phyloP scores from a whole-genome alignment of 805 yeast species.

The Spathaspora arborariae region DNA sequence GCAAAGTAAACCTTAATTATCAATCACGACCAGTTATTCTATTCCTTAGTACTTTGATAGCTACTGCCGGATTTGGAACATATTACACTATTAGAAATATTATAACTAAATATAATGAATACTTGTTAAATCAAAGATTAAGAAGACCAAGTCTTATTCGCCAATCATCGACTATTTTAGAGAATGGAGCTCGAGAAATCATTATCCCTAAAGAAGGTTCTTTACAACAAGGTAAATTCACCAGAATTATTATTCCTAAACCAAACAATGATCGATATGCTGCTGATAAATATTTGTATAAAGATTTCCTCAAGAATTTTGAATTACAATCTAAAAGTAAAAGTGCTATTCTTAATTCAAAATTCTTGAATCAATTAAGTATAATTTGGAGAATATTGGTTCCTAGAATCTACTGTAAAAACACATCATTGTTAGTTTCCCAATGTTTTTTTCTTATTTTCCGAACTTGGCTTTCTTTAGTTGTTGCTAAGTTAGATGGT shows the following conservation, averaged over 20 bases:
- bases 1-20: constrained; percentile 36
- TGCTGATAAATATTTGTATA: constrained; percentile 52
- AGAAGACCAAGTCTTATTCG: constrained; percentile 36
- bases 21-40: constrained; percentile 40
- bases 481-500: constrained; percentile 88
- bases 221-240: constrained; percentile 19
- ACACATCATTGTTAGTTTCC: constrained; percentile 58
- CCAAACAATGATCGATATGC: constrained; percentile 50
- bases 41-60: constrained; percentile 35
- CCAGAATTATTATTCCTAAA: constrained; percentile 42
- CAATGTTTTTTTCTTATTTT: constrained; percentile 73
- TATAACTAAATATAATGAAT: constrained; percentile 28
- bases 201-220: constrained; percentile 35
- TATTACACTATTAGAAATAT: constrained; percentile 28
- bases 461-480: constrained; percentile 81
- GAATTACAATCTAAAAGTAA: constrained; percentile 6
- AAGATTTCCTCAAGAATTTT: constrained; percentile 35
- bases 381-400: constrained; percentile 79
- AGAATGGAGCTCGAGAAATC: constrained; percentile 45
- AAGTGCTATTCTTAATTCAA: constrained; percentile 43
- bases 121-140: constrained; percentile 17
- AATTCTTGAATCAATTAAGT: constrained; percentile 65
- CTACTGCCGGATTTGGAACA: constrained; percentile 39
- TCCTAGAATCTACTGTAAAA: constrained; percentile 69
- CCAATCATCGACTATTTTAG: constrained; percentile 39